phyloP scores from a whole-genome alignment of 768 basidiomycete species.

The Fibroporia radiculosa region DNA sequence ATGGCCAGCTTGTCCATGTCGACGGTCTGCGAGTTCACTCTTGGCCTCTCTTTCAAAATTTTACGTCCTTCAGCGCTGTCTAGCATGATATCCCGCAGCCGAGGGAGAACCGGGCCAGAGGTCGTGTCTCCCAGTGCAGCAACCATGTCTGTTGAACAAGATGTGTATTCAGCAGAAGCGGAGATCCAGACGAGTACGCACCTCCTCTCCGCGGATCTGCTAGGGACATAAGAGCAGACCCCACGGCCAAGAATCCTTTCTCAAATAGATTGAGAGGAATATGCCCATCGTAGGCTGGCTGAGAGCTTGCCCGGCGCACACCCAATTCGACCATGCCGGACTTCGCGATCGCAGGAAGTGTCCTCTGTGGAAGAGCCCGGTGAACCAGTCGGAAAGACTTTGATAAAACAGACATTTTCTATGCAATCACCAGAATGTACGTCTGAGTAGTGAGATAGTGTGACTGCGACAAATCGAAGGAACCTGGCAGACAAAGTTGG shows the following conservation, averaged over 20 bases:
- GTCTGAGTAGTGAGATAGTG: too few species aligned
- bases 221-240: slow-evolving; percentile 78
- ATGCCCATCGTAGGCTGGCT: slow-evolving; percentile 67
- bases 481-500: too few species aligned
- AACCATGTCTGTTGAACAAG: slow-evolving; percentile 68
- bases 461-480: too few species aligned
- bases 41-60: slow-evolving; percentile 78
- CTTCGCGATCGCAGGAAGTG: too few species aligned
- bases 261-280: slow-evolving; percentile 79
- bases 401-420: too few species aligned
- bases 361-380: too few species aligned
- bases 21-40: slow-evolving; percentile 69
- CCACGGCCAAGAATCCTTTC: slow-evolving; percentile 76
- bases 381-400: too few species aligned
- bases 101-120: slow-evolving; percentile 68
- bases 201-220: slow-evolving; percentile 79
- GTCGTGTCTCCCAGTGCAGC: slow-evolving; percentile 93
- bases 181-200: slow-evolving; percentile 28
- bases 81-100: slow-evolving; percentile 72
- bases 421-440: too few species aligned
- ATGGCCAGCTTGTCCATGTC: slow-evolving; percentile 59
- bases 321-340: too few species aligned
- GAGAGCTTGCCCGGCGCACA: slow-evolving; percentile 8
- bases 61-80: slow-evolving; percentile 73
- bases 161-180: not conserved